A percentile compares a stretch with the other conserved stretches of the same genome.
Evolutionary conservation across 257 asterid species (phyloP).

Genomic region (Scutellaria barbata): DNA sequence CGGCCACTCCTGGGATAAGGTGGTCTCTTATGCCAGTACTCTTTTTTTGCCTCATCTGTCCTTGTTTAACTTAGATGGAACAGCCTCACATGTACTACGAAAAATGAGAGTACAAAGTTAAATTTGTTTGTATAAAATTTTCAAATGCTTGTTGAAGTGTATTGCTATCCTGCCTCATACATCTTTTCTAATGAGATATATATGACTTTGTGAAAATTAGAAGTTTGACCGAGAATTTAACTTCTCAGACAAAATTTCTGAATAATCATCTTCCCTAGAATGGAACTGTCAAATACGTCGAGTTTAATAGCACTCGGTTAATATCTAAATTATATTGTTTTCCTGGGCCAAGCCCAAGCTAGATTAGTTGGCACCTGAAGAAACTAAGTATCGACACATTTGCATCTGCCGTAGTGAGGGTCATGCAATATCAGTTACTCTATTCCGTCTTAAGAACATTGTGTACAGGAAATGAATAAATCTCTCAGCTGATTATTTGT

Average conservation of each 20-base stretch:
- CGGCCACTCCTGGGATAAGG: constrained; percentile 83
- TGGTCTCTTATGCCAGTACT: constrained; percentile 23
- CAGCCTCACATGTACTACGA: no score
- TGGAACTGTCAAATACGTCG: not conserved
- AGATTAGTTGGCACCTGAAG: not conserved
- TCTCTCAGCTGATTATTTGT: no score
- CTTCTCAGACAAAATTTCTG: no score
- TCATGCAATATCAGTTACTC: constrained; percentile 11
- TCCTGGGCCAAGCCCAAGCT: not conserved
- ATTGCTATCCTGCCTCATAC: not conserved
- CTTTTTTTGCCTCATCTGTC: not conserved
- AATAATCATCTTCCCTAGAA: not conserved
- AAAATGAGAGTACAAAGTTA: not conserved
- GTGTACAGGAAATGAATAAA: no score
- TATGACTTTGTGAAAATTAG: not conserved
- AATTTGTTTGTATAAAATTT: not conserved
- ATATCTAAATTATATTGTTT: not conserved
- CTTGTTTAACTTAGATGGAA: not conserved
- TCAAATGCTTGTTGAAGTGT: not conserved
- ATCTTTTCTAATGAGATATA: not conserved
- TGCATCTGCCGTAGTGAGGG: not conserved
- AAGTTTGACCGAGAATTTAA: no score
- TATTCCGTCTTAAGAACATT: constrained; percentile 9
- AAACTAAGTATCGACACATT: not conserved
- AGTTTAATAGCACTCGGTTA: not conserved